phyloP scores from a whole-genome alignment of 352 stramenopile species.

The Phytopythium montanum region DNA sequence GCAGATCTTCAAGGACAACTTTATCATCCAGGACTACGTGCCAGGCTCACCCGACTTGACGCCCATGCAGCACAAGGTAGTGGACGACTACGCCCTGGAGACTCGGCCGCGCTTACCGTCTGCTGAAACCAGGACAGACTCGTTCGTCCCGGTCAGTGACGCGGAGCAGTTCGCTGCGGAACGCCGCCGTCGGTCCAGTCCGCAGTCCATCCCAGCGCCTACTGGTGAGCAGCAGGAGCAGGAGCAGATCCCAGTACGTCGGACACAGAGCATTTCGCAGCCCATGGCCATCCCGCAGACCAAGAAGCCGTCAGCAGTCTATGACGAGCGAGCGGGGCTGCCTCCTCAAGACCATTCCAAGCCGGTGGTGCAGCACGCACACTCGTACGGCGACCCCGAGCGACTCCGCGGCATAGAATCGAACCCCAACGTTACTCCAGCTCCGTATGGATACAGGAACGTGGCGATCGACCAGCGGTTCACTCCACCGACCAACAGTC shows the following conservation, averaged over 20 bases:
- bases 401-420: slow-evolving; percentile 32
- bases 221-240: slow-evolving; percentile 16
- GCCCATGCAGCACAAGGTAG: slow-evolving; percentile 7
- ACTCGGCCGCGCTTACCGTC: slow-evolving; percentile 11
- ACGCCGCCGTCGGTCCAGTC: slow-evolving; percentile 34
- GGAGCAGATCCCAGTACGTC: slow-evolving; percentile 13
- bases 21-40: slow-evolving; percentile 87
- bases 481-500: slow-evolving; percentile 24
- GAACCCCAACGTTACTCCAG: slow-evolving; percentile 65
- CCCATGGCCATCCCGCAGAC: slow-evolving; percentile 76
- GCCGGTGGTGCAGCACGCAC: slow-evolving; percentile 47
- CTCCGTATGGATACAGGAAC: slow-evolving; percentile 76
- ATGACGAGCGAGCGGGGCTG: slow-evolving; percentile 18
- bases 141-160: slow-evolving; percentile 36
- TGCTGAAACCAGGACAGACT: slow-evolving; percentile 20
- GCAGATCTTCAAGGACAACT: slow-evolving; percentile 68
- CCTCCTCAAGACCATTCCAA: slow-evolving; percentile 21
- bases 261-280: slow-evolving; percentile 51
- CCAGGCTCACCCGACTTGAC: slow-evolving; percentile 51
- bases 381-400: slow-evolving; percentile 67
- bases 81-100: slow-evolving; percentile 2
- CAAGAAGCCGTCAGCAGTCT: slow-evolving; percentile 30
- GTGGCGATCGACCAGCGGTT: slow-evolving; percentile 49
- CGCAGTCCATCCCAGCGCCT: slow-evolving; percentile 24
- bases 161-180: slow-evolving; percentile 20